A percentile compares a stretch with the other conserved stretches of the same genome.
Conservation (phyloP, 495 filamentous ascomycete genomes). For the Elaphomyces granulatus region DNA sequence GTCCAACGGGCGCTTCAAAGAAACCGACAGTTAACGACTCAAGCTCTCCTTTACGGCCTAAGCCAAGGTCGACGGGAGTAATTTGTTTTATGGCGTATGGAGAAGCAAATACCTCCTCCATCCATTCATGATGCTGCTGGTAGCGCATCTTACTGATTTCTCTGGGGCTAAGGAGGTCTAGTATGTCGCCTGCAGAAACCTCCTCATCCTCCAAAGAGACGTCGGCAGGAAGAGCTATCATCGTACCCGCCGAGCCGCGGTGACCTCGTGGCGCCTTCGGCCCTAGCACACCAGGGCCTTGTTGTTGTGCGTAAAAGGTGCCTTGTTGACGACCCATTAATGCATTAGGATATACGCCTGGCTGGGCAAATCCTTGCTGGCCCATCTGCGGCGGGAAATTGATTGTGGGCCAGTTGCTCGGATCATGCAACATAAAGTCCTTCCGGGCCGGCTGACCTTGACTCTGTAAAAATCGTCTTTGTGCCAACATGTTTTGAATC, state of each 20-base stretch:
- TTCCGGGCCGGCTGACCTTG: constrained; percentile 75
- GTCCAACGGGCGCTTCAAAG: constrained; percentile 41
- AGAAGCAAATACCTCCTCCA: constrained; percentile 91
- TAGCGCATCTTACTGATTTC: constrained; percentile 78
- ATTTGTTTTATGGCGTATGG: constrained; percentile 73
- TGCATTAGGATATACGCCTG: constrained; percentile 18
- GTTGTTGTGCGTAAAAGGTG: constrained; percentile 24
- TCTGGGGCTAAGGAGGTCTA: constrained; percentile 75
- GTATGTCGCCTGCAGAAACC: constrained; percentile 64
- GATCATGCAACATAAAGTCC: constrained; percentile 86
- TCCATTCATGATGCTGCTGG: constrained; percentile 94
- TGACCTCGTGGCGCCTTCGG: constrained; percentile 26
- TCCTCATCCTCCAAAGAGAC: constrained; percentile 73
- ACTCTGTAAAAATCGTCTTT: constrained; percentile 54
- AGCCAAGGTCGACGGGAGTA: constrained; percentile 69
- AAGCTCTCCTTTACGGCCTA: constrained; percentile 78
- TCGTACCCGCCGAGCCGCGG: constrained; percentile 23
- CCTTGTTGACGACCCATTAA: constrained; percentile 18
- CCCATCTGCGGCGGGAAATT: constrained; percentile 43
- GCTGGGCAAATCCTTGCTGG: constrained; percentile 25
- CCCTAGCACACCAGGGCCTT: constrained; percentile 14
- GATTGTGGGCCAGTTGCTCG: constrained; percentile 77
- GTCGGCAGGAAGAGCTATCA: constrained; percentile 31
- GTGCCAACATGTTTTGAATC: constrained; percentile 43
- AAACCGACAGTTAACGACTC: constrained; percentile 68